These are phyloP conservation scores for Coemansia sp. DNA, from an alignment of 192 early-diverging fungal species.

Conservation along the genomic window DNA sequence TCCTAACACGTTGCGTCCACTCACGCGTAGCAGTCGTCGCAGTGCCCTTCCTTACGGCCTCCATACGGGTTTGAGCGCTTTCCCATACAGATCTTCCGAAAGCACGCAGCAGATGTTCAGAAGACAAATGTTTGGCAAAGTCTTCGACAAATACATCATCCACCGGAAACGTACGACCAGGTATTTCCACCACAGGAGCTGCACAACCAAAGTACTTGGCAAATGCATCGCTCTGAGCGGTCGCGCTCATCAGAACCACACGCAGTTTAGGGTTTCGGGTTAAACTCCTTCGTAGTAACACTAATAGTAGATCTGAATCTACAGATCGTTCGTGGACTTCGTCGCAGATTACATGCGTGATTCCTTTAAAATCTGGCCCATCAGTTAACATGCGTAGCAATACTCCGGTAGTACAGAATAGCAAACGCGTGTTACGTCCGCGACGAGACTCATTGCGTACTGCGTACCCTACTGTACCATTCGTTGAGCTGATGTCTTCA, in stretches of 20 bases:
- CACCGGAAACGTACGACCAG: slow-evolving; percentile 76
- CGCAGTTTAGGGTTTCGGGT: slow-evolving; percentile 53
- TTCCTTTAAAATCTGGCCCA: slow-evolving; percentile 11
- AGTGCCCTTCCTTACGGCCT: neutral
- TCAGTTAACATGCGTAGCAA: slow-evolving; percentile 57
- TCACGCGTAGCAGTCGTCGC: no score
- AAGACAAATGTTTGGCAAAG: neutral
- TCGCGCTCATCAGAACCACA: slow-evolving; percentile 91
- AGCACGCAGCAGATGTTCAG: neutral
- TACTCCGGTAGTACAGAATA: slow-evolving; percentile 70
- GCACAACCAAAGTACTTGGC: slow-evolving; percentile 67
- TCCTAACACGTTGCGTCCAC: no score
- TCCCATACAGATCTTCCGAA: slow-evolving; percentile 9
- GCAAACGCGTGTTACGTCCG: slow-evolving; percentile 52
- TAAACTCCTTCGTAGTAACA: slow-evolving; percentile 67
- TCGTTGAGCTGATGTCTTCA: slow-evolving; percentile 26
- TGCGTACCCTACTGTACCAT: slow-evolving; percentile 52
- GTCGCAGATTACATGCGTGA: slow-evolving; percentile 70
- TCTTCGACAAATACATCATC: slow-evolving; percentile 60
- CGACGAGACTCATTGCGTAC: slow-evolving; percentile 68
- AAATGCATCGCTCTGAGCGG: slow-evolving; percentile 78
- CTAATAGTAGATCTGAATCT: slow-evolving; percentile 80
- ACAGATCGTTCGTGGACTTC: slow-evolving; percentile 84
- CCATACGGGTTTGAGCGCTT: slow-evolving; percentile 7
- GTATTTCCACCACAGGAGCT: slow-evolving; percentile 63